Evolutionary conservation across 148 eudicot species (phyloP).

Genomic region (Rhododendron henanense): DNA sequence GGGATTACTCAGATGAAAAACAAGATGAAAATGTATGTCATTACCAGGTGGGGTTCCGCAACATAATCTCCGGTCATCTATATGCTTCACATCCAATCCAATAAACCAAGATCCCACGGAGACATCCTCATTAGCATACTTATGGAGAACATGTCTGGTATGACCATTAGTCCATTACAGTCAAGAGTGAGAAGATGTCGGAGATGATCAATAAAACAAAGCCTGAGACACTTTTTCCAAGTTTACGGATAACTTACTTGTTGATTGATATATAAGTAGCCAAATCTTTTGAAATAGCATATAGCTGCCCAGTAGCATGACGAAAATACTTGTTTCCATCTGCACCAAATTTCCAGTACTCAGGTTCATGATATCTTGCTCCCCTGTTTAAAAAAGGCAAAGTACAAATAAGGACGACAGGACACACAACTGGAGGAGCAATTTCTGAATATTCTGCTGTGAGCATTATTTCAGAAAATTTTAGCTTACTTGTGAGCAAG

Average conservation of each 20-base stretch:
- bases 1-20: background rate
- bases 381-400: constrained; percentile 37
- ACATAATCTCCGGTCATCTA: constrained; percentile 81
- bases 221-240: background rate
- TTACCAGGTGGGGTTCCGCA: constrained; percentile 90
- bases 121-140: constrained; percentile 81
- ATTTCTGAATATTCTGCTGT: background rate
- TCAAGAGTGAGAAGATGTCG: constrained; percentile 4
- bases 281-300: constrained; percentile 73
- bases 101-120: constrained; percentile 88
- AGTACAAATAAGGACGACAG: background rate
- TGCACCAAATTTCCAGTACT: constrained; percentile 82
- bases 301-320: constrained; percentile 81
- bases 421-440: background rate
- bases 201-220: background rate
- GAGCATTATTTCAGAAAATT: background rate
- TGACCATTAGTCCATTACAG: background rate
- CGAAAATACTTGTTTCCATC: constrained; percentile 76
- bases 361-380: constrained; percentile 84
- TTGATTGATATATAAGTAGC: constrained; percentile 62
- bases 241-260: constrained; percentile 38
- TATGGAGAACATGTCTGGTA: constrained; percentile 73
- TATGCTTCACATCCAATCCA: constrained; percentile 82
- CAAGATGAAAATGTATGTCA: background rate
- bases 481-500: constrained; percentile 70